Percentiles rank a stretch among this genome's conserved stretches.
These are phyloP conservation scores for Jimgerdemannia lactiflua DNA, from an alignment of 192 early-diverging fungal genomes.

Conservation along the genomic window DNA sequence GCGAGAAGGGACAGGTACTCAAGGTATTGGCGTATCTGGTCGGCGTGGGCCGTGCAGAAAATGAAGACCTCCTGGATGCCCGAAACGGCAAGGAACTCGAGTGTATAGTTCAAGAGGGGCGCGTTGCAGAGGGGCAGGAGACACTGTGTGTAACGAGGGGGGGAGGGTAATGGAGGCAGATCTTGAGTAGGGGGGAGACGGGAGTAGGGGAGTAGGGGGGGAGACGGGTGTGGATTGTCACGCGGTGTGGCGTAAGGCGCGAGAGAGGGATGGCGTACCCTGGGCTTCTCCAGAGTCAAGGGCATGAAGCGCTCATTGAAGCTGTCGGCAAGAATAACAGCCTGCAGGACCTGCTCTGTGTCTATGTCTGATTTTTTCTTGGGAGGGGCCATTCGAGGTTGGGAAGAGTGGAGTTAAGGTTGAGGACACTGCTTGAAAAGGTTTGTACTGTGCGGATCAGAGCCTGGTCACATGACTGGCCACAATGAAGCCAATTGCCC, in stretches of 20 bases:
- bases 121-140: constrained; percentile 93
- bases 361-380: too few relatives aligned
- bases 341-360: constrained; percentile 73
- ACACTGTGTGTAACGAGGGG: constrained; percentile 50
- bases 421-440: too few relatives aligned
- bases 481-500: too few relatives aligned
- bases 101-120: constrained; percentile 94
- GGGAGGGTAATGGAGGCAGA: not conserved
- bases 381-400: too few relatives aligned
- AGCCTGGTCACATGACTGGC: too few relatives aligned
- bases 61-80: constrained; percentile 86
- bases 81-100: constrained; percentile 87
- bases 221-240: too few relatives aligned
- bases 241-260: too few relatives aligned
- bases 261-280: constrained; percentile 58
- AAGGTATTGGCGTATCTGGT: constrained; percentile 82
- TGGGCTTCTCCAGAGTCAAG: constrained; percentile 76
- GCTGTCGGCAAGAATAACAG: constrained; percentile 90
- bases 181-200: not conserved
- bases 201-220: too few relatives aligned
- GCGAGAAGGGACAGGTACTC: constrained; percentile 42
- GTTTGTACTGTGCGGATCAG: too few relatives aligned
- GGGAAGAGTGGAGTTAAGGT: too few relatives aligned
- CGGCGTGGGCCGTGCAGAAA: constrained; percentile 80
- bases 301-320: constrained; percentile 89